Evolutionary conservation across 148 eudicot genomes (phyloP), one percentile per base, ranked within the genome.

Genomic region (Rhododendron molle): DNA sequence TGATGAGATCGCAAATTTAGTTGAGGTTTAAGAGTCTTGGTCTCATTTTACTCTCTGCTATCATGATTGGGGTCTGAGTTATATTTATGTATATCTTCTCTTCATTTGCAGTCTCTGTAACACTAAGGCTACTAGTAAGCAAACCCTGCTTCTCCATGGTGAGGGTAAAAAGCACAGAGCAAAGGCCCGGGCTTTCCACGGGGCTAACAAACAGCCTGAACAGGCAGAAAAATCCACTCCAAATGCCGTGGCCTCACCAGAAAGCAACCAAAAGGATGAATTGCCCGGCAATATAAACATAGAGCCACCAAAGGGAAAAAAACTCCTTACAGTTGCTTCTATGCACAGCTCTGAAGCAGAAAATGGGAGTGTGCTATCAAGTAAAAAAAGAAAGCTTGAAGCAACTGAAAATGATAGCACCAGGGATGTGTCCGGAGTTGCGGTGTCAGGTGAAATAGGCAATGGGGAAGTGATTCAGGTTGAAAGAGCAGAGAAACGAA

Each of bases 151-250:
- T 82, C 88, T 90, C 82, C 99, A 96, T 89, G 97, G 93, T 58
- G 99, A 95, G 69, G 98, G 99, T 21, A 96, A 96, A 88, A 95
- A 95, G 84, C 99, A 96, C 88, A 90, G 94, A 85, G 97, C 92
- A 67, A 96, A 96, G 84, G 97, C 95, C 80, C 90, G 97, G 82
- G 99, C 93, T 16, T 90, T 93, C 78, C 93, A 92, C 89, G 92
- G 93, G 8, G 89, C 95, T 34, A 93, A 90, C 81, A 94, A 94
- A 83, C 93, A 78, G 82, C 90, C 91, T 72, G 88, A 90, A 83
- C 89, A 89, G 73, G 83, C 88, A 60, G 90, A 85, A 87, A 94
- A 91, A 76, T 84, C 90, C 56, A 81, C 87, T 82, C 84, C 86
- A 47, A 83, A 74, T 56, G 76, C 87, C 46, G 82, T 83, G 20